phyloP scores from a whole-genome alignment of 768 basidiomycete species.

The Mycena capillaripes region DNA sequence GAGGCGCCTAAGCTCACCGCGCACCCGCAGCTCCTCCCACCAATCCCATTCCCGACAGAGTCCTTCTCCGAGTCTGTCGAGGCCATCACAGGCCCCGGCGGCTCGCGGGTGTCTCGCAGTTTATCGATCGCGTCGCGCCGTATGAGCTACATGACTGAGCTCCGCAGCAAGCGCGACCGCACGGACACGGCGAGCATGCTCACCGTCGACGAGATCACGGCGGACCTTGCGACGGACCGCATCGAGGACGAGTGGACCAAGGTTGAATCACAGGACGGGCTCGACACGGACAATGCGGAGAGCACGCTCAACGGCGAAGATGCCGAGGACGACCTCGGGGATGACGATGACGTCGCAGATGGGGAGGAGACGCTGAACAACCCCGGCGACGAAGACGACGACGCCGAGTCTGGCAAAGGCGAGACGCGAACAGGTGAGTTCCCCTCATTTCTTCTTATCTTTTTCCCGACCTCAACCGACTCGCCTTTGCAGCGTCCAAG shows the following conservation, averaged over 20 bases:
- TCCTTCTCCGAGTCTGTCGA: conserved; percentile 87
- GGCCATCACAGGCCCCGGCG: conserved; percentile 55
- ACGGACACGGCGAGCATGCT: conserved; percentile 93
- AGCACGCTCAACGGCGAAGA: conserved; percentile 51
- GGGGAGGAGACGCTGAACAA: conserved; percentile 52
- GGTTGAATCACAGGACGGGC: conserved; percentile 67
- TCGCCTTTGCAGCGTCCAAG: conserved; percentile 74
- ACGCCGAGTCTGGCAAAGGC: conserved; percentile 59
- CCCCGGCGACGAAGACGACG: conserved; percentile 59
- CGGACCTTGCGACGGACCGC: conserved; percentile 83
- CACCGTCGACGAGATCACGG: conserved; percentile 98
- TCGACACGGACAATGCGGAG: conserved; percentile 52
- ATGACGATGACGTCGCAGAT: conserved; percentile 61
- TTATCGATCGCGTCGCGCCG: conserved; percentile 68
- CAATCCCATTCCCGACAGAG: conserved; percentile 83
- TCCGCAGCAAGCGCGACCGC: conserved; percentile 85
- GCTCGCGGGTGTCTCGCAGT: conserved; percentile 46
- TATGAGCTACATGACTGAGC: conserved; percentile 85
- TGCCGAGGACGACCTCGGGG: conserved; percentile 49
- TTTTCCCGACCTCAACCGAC: conserved; percentile 9
- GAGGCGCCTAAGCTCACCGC: conserved; percentile 40
- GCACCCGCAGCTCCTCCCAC: conserved; percentile 77
- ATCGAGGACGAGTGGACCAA: conserved; percentile 82
- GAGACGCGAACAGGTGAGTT: conserved; percentile 59
- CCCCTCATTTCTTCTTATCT: background rate